phyloP scores from a whole-genome alignment of 202 grass and related monocot genomes.

The Carex arenaria region DNA sequence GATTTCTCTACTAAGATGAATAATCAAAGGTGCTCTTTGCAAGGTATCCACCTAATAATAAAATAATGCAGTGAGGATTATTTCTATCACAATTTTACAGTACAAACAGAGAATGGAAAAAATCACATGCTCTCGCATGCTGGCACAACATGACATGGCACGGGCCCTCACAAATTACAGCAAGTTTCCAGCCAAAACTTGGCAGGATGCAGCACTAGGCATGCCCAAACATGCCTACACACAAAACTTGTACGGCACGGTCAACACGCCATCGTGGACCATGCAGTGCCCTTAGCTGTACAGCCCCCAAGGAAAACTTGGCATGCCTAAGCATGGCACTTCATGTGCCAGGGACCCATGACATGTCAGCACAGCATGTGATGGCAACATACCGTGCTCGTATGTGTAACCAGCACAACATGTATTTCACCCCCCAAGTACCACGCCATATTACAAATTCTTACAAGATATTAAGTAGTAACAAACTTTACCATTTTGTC shows the following conservation, averaged over 20 bases:
- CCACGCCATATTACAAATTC: background rate
- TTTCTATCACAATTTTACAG: background rate
- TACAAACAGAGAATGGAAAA: background rate
- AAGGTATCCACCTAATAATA: background rate
- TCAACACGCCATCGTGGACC: background rate
- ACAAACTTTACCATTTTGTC: background rate
- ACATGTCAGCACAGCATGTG: background rate
- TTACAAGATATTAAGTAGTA: background rate
- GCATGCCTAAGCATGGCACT: background rate
- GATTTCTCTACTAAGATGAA: slow-evolving; percentile 48
- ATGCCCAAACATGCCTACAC: background rate
- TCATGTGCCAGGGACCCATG: background rate
- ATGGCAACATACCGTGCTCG: background rate
- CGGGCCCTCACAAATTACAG: background rate
- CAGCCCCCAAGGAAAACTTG: background rate
- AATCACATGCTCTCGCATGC: background rate
- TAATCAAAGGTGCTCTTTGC: slow-evolving; percentile 6
- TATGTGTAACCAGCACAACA: background rate
- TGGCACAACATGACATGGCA: background rate
- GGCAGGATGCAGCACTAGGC: background rate
- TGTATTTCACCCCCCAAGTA: background rate
- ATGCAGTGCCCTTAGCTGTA: background rate
- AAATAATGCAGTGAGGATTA: background rate
- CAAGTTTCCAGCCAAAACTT: background rate
- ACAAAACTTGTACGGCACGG: background rate